Evolutionary conservation across 768 basidiomycete genomes (phyloP).

Genomic region (Hericium alpestre): DNA sequence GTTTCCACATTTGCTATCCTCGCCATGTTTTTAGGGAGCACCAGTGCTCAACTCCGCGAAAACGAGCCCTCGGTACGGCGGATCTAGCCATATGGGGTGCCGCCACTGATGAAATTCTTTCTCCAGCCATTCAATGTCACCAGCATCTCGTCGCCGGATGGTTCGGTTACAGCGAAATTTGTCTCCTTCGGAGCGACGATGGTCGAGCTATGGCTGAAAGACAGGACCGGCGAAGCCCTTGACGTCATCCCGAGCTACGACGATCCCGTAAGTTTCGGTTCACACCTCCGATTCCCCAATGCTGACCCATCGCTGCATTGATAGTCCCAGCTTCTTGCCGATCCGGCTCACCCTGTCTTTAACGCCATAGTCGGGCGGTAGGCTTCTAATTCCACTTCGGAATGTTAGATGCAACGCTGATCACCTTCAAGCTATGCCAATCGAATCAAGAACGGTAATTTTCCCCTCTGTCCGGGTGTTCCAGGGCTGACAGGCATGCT

Average conservation of each 20-base stretch:
- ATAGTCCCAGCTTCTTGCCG: constrained; percentile 30
- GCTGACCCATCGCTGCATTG: too few relatives aligned
- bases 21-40: neutral
- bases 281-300: neutral
- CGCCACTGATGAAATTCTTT: neutral
- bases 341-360: constrained; percentile 39
- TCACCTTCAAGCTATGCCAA: constrained; percentile 33
- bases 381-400: constrained; percentile 2
- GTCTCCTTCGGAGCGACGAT: constrained; percentile 47
- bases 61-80: neutral
- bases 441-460: constrained; percentile 38
- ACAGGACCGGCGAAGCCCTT: constrained; percentile 33
- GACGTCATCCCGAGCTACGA: constrained; percentile 54
- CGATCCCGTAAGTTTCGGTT: constrained; percentile 29
- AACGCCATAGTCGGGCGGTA: constrained; percentile 18
- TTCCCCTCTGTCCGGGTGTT: neutral
- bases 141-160: constrained; percentile 39
- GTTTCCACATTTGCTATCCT: neutral
- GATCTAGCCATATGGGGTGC: neutral
- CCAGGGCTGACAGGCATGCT: neutral
- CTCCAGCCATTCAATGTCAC: constrained; percentile 38
- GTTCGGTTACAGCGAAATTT: constrained; percentile 47
- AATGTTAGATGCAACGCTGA: constrained; percentile 19
- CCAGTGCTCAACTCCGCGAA: neutral
- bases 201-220: constrained; percentile 46